Percentiles rank a stretch among this genome's conserved stretches.
phyloP scores from a whole-genome alignment of 352 stramenopile genomes.

The Phytophthora sansomeana region DNA sequence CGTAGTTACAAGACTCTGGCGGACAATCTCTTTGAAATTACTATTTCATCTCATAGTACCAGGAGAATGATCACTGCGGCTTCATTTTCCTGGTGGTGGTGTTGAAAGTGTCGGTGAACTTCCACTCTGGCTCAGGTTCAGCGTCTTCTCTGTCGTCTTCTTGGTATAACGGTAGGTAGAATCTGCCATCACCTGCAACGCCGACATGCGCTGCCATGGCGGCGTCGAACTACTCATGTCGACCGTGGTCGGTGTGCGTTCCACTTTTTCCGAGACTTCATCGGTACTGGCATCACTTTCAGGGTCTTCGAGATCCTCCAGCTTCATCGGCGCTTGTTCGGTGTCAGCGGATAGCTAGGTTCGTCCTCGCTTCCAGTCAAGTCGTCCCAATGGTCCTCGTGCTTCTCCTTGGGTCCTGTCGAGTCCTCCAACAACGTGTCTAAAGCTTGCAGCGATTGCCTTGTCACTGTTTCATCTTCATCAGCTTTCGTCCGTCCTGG shows the following conservation, averaged over 20 bases:
- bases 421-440: conserved; percentile 24
- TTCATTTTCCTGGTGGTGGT: background rate
- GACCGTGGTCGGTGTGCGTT: background rate
- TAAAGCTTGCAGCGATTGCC: conserved; percentile 27
- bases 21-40: too few relatives aligned
- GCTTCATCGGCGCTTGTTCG: conserved; percentile 18
- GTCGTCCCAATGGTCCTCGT: conserved; percentile 11
- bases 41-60: too few relatives aligned
- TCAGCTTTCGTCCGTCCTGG: conserved; percentile 8
- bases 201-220: conserved; percentile 36
- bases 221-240: conserved; percentile 3
- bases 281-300: conserved; percentile 3
- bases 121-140: conserved; percentile 13
- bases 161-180: conserved; percentile 38
- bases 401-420: conserved; percentile 2
- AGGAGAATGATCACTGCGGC: background rate
- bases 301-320: conserved; percentile 21
- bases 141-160: conserved; percentile 33
- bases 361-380: conserved; percentile 25
- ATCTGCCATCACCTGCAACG: conserved; percentile 35
- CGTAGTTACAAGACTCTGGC: too few relatives aligned
- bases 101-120: conserved; percentile 7
- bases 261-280: background rate
- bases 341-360: conserved; percentile 4
- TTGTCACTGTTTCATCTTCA: conserved; percentile 12